phyloP scores from a whole-genome alignment of 108 stramenopile genomes.

The Skeletonema marinoi region DNA sequence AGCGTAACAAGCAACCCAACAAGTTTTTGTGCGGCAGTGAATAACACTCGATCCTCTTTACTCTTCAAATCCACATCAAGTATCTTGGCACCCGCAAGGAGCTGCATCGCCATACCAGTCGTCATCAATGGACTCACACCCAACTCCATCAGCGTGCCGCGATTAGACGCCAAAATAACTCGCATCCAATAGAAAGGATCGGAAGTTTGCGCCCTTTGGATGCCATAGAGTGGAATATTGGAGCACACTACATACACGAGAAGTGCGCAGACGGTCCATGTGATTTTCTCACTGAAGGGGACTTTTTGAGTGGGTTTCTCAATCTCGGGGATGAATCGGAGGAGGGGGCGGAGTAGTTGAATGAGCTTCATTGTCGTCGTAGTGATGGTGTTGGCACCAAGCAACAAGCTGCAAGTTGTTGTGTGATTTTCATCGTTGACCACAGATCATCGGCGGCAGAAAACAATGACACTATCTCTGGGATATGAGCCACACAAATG shows the following conservation, averaged over 20 bases:
- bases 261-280: constrained; percentile 97
- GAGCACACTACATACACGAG: constrained; percentile 99
- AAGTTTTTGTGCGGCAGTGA: constrained; percentile 98
- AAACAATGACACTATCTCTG: no score
- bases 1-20: constrained; percentile 98
- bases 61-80: constrained; percentile 97
- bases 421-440: no score
- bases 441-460: no score
- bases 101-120: constrained; percentile 95
- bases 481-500: no score
- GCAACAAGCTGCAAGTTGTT: no score
- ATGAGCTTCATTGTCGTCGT: constrained; percentile 59
- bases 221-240: constrained; percentile 98
- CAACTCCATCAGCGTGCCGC: constrained; percentile 99
- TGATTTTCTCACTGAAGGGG: constrained; percentile 95
- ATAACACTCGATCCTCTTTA: constrained; percentile 98
- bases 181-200: constrained; percentile 99
- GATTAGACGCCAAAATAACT: constrained; percentile 98
- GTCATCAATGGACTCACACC: constrained; percentile 98
- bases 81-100: constrained; percentile 92
- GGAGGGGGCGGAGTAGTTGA: constrained; percentile 76
- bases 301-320: constrained; percentile 57
- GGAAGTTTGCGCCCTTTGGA: constrained; percentile 93
- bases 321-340: constrained; percentile 74
- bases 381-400: no score